Base-by-base conservation (phyloP, 805 yeast species). In the Myxozyma lipomycoides region DNA sequence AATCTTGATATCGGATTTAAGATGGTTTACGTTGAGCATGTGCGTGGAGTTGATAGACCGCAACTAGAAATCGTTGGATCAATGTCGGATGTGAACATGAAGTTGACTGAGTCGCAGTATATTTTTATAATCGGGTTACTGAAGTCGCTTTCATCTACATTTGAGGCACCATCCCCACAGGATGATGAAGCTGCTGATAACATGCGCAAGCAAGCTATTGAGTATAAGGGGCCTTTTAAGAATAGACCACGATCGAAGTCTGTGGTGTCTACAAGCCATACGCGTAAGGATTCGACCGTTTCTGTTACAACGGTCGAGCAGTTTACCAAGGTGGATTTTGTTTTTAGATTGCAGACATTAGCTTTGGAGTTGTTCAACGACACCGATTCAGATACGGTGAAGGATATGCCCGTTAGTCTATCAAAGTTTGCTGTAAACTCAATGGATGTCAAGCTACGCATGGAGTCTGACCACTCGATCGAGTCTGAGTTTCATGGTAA, bases 351-450 rank as follows among this genome's bases (percentile, higher is more conserved):
- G 24, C 46, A 44, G 26, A 51, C 52, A 18, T 23, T 61, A 1
- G 49, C 61, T 12, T 47, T 61, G 5, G 60, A 58, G 25, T 35
- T 68, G 34, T 68, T 54, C 53, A 46, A 49, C 12, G 61, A 61
- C 45, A 66, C 72, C 4, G 56, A 45, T 17, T 56, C 53, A 0
- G 51, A 51, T 18, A 36, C 43, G 7, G 43, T 44, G n/a, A 56
- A 45, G 40, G 35, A 48, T 2, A 19, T 5, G 19, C 59, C 59
- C 4, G 51, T 56, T 4, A 45, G 77, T 3, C 64, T 85, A 2
- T 79, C 91, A 0, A 71, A 67, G 47, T 72, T 86, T 46, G 73
- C 88, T 0, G 69, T 90, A 46, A 79, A 81, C 52, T 80, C 79
- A 12, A 70, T 82, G 23, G 79, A 79, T 0, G 54, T 83, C 3